Evolutionary conservation across 2,329 filamentous ascomycete genomes (phyloP), one percentile per base, ranked within the genome.

Genomic region (Trematosphaeria pertusa): DNA sequence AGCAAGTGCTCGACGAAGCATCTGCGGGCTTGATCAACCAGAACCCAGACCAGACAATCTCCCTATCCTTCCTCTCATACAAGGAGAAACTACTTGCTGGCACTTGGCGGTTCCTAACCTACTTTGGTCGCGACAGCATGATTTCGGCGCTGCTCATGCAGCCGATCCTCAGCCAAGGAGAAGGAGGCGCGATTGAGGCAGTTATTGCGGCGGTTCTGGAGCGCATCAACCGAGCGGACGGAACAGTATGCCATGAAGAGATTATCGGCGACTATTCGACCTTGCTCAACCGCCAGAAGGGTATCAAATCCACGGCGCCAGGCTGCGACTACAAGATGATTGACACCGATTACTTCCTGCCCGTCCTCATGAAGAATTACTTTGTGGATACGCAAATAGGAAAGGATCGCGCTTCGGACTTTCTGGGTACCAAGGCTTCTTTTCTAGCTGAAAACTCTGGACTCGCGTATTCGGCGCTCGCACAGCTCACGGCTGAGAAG

Each of bases 121-220:
- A 87, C 58, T 87, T 87, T 67, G 84, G 84, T 0, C 78, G 84
- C 9, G 84, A 88, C 58, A 84, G 79, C 50, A 84, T 87, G 75
- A 84, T 87, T 30, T 75, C 81, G 1, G 72, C 80, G 11, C 74
- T 87, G 0, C 70, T 87, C 0, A 70, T 87, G 21, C 78, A 84
- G 46, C 77, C 81, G 0, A 74, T 87, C 0, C 70, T 87, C 1
- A 85, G 81, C 39, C 72, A 77, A 33, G 82, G 81, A 0, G 70
- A 81, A 28, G 78, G 72, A 0, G 77, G 81, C 3, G 78, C 82
- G 0, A 73, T 85, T 11, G 85, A 87, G 61, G 83, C 84, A 3
- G 82, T 85, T 2, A 81, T 87, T 15, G 75, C 75, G 0, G 80
- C 82, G 1, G 82, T 85, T 0, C 62, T 87, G 5, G 85, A 87